Conservation (phyloP, 73 alveolate genomes). For the Tetrahymena elliotti region DNA sequence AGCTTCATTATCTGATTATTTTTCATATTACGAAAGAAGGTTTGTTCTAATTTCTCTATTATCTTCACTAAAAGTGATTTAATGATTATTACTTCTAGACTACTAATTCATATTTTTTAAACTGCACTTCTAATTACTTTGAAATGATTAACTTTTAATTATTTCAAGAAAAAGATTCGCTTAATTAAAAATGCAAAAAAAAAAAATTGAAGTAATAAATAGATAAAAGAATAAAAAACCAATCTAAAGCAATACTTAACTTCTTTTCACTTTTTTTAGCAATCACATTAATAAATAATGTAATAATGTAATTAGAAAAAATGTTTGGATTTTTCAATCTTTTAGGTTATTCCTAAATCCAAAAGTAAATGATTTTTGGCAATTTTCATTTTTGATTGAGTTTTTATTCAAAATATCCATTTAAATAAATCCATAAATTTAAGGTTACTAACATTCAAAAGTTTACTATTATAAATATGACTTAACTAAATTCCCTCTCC, state of each 20-base stretch:
- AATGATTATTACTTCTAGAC: neutral
- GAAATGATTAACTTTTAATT: neutral
- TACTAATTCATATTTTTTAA: neutral
- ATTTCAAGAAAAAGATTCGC: neutral
- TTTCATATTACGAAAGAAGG: neutral
- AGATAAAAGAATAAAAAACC: neutral
- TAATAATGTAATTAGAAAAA: no score
- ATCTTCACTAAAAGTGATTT: neutral
- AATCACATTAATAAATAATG: no score
- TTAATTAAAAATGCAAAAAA: neutral
- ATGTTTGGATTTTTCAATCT: neutral
- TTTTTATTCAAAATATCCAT: neutral
- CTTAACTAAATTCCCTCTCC: no score
- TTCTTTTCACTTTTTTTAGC: no score
- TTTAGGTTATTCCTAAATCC: neutral
- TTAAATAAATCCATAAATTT: neutral
- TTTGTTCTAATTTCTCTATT: neutral
- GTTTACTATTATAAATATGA: no score
- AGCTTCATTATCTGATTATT: neutral
- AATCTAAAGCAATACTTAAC: neutral
- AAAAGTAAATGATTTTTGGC: no score
- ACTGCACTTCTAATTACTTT: neutral
- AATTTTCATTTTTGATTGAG: no score
- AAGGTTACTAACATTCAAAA: no score
- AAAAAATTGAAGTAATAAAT: neutral